A percentile compares a stretch with the other conserved stretches of the same genome.
Conservation (phyloP, 139 green algal genomes). For the Volvox reticuliferus region DNA sequence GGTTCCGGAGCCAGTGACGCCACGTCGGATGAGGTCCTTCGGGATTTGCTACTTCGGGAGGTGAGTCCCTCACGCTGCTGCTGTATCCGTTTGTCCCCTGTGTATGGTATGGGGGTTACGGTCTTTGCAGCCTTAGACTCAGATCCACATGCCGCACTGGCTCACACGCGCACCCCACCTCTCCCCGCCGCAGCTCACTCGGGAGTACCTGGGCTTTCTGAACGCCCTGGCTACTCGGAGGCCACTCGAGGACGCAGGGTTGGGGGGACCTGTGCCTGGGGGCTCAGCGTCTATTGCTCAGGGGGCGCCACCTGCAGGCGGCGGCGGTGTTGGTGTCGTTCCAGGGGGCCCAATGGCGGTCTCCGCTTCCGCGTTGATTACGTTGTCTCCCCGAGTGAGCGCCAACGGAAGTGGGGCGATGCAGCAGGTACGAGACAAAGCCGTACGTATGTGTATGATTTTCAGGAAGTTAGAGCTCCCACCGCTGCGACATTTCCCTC, state of each 20-base stretch:
- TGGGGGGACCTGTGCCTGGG: not conserved
- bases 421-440: not conserved
- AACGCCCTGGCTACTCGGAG: conserved; percentile 31
- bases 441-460: not conserved
- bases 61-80: not conserved
- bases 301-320: no score
- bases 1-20: not conserved
- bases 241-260: not conserved
- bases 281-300: no score
- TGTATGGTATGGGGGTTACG: no score
- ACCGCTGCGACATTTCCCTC: no score
- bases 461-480: not conserved
- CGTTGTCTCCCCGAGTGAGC: conserved; percentile 25
- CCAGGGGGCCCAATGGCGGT: not conserved
- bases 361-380: not conserved
- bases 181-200: conserved; percentile 63
- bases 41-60: conserved; percentile 54
- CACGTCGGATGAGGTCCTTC: conserved; percentile 50
- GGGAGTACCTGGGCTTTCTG: conserved; percentile 77
- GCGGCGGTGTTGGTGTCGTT: not conserved
- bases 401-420: not conserved
- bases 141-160: no score
- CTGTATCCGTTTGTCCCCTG: not conserved
- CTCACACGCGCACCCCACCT: no score
- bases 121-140: no score